A percentile compares a stretch with the other conserved stretches of the same genome.
Evolutionary conservation across 495 filamentous ascomycete genomes (phyloP).

Genomic region (Jackrogersella multiformis): DNA sequence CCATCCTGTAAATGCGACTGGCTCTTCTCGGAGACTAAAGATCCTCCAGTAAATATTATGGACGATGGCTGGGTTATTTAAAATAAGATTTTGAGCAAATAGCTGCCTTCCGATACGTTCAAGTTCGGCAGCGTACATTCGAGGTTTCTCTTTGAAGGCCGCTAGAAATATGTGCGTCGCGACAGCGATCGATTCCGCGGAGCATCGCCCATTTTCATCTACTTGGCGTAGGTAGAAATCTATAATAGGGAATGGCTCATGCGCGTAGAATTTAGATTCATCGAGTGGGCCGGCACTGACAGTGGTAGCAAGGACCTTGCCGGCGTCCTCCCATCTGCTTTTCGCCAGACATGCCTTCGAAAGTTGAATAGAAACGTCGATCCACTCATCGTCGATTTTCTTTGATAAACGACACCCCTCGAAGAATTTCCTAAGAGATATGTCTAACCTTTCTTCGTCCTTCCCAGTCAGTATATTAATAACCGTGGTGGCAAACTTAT

Average conservation of each 20-base stretch:
- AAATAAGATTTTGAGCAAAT: slow-evolving; percentile 38
- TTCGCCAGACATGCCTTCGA: slow-evolving; percentile 46
- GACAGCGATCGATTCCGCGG: slow-evolving; percentile 25
- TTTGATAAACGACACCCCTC: slow-evolving; percentile 31
- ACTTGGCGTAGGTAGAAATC: slow-evolving; percentile 37
- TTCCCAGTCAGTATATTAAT: slow-evolving; percentile 13
- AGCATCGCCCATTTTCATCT: slow-evolving; percentile 13
- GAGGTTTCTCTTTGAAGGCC: slow-evolving; percentile 43
- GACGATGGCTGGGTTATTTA: slow-evolving; percentile 25
- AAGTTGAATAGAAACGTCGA: slow-evolving; percentile 50
- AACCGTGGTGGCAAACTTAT: slow-evolving; percentile 10
- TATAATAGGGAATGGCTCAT: slow-evolving; percentile 48
- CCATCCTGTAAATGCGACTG: slow-evolving; percentile 35
- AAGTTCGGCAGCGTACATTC: slow-evolving; percentile 7
- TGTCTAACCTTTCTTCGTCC: slow-evolving; percentile 29
- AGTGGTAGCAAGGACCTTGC: slow-evolving; percentile 44
- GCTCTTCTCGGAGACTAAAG: slow-evolving; percentile 17
- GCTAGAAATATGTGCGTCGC: slow-evolving; percentile 50
- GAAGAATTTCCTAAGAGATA: slow-evolving; percentile 39
- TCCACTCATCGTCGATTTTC: slow-evolving; percentile 39
- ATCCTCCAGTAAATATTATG: slow-evolving; percentile 48
- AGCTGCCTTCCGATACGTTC: slow-evolving; percentile 47
- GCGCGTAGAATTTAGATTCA: slow-evolving; percentile 47
- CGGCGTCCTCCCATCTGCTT: slow-evolving; percentile 45
- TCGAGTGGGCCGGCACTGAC: slow-evolving; percentile 42